A percentile compares a stretch with the other conserved stretches of the same genome.
Evolutionary conservation across 306 rosid genomes (phyloP).

Genomic region (Carpinus viminea): DNA sequence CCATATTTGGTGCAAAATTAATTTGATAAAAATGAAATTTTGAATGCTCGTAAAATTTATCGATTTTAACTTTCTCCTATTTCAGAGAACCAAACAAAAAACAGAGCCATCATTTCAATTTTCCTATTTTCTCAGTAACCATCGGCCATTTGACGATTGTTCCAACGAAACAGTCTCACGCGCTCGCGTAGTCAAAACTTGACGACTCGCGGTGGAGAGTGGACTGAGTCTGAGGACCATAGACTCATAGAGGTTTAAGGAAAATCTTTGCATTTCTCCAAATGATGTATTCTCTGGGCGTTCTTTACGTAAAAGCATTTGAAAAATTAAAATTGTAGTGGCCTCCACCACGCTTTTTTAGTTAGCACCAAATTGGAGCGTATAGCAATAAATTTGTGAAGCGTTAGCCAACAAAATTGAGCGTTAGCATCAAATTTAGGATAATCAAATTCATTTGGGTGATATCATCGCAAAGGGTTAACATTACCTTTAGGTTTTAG

Average conservation of each 20-base stretch:
- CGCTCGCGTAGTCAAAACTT: not conserved
- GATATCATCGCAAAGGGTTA: no score
- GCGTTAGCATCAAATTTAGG: no score
- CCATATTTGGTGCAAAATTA: not conserved
- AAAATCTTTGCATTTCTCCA: no score
- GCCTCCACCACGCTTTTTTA: no score
- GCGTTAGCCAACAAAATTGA: no score
- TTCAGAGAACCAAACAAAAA: not conserved
- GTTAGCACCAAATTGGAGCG: no score
- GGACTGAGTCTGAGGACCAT: not conserved
- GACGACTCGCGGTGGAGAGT: not conserved
- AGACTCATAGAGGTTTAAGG: slow-evolving; percentile 16
- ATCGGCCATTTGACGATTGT: slow-evolving; percentile 43
- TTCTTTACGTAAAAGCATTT: no score
- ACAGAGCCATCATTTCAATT: not conserved
- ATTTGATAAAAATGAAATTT: not conserved
- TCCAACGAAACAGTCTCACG: not conserved
- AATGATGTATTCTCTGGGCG: no score
- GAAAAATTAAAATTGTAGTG: no score
- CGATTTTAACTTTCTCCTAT: not conserved
- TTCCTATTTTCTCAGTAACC: not conserved
- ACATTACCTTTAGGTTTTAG: no score
- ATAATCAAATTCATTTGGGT: no score
- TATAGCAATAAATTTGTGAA: no score
- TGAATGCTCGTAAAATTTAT: not conserved